A percentile compares a stretch with the other conserved stretches of the same genome.
Evolutionary conservation across 345 rosid genomes (phyloP).

Genomic region (Ricinus communis): DNA sequence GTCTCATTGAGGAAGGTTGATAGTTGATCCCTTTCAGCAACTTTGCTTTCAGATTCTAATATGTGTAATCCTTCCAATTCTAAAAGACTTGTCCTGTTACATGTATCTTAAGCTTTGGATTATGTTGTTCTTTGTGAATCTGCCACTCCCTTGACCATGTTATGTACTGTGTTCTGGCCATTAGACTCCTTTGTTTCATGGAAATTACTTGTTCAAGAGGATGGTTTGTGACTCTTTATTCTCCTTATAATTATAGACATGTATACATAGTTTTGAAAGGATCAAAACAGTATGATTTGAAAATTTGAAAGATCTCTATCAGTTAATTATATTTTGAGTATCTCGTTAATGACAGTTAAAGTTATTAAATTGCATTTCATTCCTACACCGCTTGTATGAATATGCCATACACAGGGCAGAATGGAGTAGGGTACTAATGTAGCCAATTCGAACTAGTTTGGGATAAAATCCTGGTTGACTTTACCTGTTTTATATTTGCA

Average conservation of each 20-base stretch:
- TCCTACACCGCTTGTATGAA: not conserved
- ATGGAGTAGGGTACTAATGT: not conserved
- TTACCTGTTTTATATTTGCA: no score
- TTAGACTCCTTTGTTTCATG: not conserved
- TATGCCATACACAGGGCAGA: not conserved
- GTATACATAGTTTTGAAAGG: not conserved
- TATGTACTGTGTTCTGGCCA: not conserved
- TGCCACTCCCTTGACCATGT: not conserved
- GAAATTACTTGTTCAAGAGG: not conserved
- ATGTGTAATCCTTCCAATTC: not conserved
- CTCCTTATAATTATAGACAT: not conserved
- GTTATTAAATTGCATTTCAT: not conserved
- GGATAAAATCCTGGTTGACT: not conserved
- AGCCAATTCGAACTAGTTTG: not conserved
- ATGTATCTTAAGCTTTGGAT: not conserved
- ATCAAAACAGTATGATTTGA: not conserved
- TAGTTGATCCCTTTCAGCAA: slow-evolving; percentile 15
- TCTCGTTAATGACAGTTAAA: not conserved
- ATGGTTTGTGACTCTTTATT: not conserved
- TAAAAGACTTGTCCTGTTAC: not conserved
- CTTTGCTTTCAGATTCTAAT: not conserved
- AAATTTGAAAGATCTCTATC: not conserved
- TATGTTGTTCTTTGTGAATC: not conserved
- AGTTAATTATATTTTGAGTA: not conserved
- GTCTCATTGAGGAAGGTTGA: slow-evolving; percentile 89